These are phyloP conservation scores for Wickerhamiella galacta DNA, from an alignment of 805 yeast genomes.

Conservation along the genomic window DNA sequence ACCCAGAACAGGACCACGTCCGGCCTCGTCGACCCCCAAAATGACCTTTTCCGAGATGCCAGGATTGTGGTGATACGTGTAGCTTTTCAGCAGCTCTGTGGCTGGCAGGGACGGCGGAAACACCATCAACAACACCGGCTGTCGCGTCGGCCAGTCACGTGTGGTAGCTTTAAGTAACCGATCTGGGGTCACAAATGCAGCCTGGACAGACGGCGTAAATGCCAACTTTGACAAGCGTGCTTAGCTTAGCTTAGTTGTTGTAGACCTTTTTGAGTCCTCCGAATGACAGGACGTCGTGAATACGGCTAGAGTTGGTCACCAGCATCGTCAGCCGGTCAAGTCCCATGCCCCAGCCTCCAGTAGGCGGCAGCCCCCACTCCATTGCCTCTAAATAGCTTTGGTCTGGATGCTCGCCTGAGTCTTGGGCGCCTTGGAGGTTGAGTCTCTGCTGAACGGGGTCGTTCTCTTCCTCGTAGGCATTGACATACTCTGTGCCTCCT, in stretches of 20 bases:
- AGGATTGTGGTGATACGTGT: slow-evolving; percentile 14
- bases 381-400: slow-evolving; percentile 50
- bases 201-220: no score
- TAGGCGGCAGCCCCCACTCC: slow-evolving; percentile 94
- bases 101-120: slow-evolving; percentile 15
- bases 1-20: slow-evolving; percentile 94
- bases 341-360: slow-evolving; percentile 97
- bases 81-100: slow-evolving; percentile 9
- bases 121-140: no score
- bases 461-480: slow-evolving; percentile 95
- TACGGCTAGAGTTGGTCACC: slow-evolving; percentile 43
- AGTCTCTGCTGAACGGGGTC: slow-evolving; percentile 52
- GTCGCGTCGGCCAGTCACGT: no score
- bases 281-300: slow-evolving; percentile 18
- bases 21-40: slow-evolving; percentile 96
- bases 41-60: slow-evolving; percentile 19
- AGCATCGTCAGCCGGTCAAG: slow-evolving; percentile 78
- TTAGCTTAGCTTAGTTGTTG: neutral
- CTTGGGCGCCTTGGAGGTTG: slow-evolving; percentile 46
- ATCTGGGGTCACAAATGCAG: no score
- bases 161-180: no score
- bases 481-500: slow-evolving; percentile 62
- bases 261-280: neutral
- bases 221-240: no score
- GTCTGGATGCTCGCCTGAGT: slow-evolving; percentile 58